Evolutionary conservation across 164 flowering plant species (phyloP).

Genomic region (Vitis amurensis): DNA sequence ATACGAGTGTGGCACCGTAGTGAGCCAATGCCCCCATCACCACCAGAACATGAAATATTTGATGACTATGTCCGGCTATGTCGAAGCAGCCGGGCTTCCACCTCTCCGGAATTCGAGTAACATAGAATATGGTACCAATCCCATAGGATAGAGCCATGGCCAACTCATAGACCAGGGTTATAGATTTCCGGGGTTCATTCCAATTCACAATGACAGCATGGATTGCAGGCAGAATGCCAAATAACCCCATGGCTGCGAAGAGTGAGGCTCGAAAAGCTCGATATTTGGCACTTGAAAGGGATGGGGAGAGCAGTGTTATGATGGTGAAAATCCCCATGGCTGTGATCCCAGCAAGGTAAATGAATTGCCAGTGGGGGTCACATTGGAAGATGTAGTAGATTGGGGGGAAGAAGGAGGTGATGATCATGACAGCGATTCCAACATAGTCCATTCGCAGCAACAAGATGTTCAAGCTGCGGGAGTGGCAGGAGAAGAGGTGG

Average conservation of each 20-base stretch:
- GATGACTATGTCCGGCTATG: constrained; percentile 88
- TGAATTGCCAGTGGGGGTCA: constrained; percentile 64
- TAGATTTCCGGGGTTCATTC: constrained; percentile 52
- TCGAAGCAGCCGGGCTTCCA: constrained; percentile 89
- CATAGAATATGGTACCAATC: constrained; percentile 67
- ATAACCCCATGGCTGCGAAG: constrained; percentile 76
- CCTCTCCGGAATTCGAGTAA: constrained; percentile 73
- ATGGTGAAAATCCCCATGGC: constrained; percentile 65
- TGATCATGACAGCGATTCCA: constrained; percentile 86
- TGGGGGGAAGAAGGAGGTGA: constrained; percentile 91
- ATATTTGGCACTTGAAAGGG: constrained; percentile 43
- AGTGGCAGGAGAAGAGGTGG: constrained; percentile 89
- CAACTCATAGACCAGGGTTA: constrained; percentile 53
- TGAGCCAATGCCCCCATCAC: constrained; percentile 83
- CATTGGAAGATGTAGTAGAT: constrained; percentile 92
- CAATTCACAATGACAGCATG: constrained; percentile 69
- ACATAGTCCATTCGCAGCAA: constrained; percentile 66
- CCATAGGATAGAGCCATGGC: constrained; percentile 77
- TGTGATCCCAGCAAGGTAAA: constrained; percentile 69
- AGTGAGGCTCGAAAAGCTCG: constrained; percentile 66
- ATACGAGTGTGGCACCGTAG: constrained; percentile 66
- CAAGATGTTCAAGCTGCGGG: constrained; percentile 47
- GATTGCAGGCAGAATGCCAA: constrained; percentile 70
- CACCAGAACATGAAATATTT: constrained; percentile 83
- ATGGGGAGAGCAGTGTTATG: constrained; percentile 61